Evolutionary conservation across 1,139 yeast genomes (phyloP), one percentile per base, ranked within the genome.

Genomic region (Pneumocystis oryctolagi): DNA sequence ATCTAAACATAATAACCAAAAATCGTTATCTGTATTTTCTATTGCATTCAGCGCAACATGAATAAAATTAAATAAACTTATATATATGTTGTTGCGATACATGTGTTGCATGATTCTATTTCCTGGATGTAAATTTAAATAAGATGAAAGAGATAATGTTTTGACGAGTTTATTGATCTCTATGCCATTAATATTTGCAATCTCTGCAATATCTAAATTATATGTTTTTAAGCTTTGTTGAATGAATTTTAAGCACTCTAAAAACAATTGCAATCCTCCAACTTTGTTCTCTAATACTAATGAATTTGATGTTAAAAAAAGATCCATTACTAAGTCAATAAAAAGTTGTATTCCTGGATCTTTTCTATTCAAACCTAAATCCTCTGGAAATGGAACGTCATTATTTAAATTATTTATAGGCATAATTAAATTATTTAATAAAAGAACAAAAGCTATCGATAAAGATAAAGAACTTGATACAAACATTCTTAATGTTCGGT

Each of bases 281-380:
- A 47, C 14, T 25, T 47, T 47, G n/a, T 47, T 47, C 5, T 47
- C 55, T 6, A 47, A 25, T 47, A 47, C 16, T 47, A 47, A 28
- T 12, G 55, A 47, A 47, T 47, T 47, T 25, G 55, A 47, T 47
- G 55, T 47, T 47, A 47, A 25, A 47, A 47, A 47, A 47, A 47
- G 30, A 25, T 47, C 55, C 55, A 47, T 47, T 47, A 47, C 55
- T 25, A 47, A 47, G 65, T 88, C 94, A 63, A 87, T 74, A 69
- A 89, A 90, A 2, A 95, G 90, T 83, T 90, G 83, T 12, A 89
- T 74, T 2, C 96, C 96, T 18, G 78, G 74, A 61, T 79, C 81
- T 69, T 95, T 78, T 67, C 84, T 81, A 0, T 78, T 77, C 18
- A 72, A 73, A 0, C 96, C 96, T 35, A 89, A 73, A 64, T 80